phyloP scores from a whole-genome alignment of 495 filamentous ascomycete species.

The Penicillium roqueforti region DNA sequence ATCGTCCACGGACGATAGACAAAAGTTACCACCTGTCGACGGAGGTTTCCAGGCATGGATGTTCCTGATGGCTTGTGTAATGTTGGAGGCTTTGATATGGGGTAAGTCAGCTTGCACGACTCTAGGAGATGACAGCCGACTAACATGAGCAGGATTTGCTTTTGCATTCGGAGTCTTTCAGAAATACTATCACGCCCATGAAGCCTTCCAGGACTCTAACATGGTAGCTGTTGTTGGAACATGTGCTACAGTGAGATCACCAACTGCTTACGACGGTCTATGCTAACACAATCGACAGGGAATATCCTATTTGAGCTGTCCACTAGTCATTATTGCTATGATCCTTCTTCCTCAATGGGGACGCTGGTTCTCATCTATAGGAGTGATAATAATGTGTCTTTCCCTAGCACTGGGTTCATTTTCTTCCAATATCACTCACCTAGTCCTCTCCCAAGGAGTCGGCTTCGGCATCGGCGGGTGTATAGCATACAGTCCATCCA shows the following conservation, averaged over 20 bases:
- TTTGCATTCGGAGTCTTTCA: conserved; percentile 27
- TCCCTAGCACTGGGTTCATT: conserved; percentile 46
- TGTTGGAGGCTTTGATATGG: conserved; percentile 13
- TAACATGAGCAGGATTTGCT: conserved; percentile 18
- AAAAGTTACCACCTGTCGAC: conserved; percentile 4
- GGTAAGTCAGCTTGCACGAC: not conserved
- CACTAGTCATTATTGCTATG: conserved; percentile 17
- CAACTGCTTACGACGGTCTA: not conserved
- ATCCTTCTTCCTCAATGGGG: conserved; percentile 20
- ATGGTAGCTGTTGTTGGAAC: conserved; percentile 42
- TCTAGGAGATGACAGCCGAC: not conserved
- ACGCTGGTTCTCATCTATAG: conserved; percentile 16
- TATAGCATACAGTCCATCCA: conserved; percentile 45
- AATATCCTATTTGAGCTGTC: conserved; percentile 19
- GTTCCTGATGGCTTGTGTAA: conserved; percentile 11
- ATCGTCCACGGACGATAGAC: not conserved
- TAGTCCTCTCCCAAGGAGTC: conserved; percentile 50
- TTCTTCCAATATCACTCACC: conserved; percentile 38
- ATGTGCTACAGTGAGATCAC: conserved; percentile 41
- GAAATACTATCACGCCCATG: conserved; percentile 29
- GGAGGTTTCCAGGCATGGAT: conserved; percentile 12
- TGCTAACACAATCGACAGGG: conserved; percentile 12
- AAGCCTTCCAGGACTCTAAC: conserved; percentile 30
- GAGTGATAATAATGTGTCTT: conserved; percentile 30
- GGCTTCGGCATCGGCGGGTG: conserved; percentile 46